These are phyloP conservation scores for Kodamaea restingae DNA, from an alignment of 805 yeast genomes.

Conservation along the genomic window DNA sequence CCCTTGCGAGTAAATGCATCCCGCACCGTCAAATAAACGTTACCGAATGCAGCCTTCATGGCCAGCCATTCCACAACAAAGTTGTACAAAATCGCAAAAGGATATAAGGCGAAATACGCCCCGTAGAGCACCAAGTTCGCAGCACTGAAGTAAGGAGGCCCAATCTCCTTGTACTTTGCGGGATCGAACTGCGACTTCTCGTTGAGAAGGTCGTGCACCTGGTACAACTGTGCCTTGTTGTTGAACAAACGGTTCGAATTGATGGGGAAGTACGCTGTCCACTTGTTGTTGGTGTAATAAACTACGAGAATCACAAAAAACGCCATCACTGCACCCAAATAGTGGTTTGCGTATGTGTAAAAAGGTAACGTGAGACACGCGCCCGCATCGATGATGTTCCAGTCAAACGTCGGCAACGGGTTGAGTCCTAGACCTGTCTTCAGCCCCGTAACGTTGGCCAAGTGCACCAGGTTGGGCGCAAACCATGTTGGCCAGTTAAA, in stretches of 20 bases:
- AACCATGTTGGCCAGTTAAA: conserved; percentile 48
- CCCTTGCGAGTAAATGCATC: conserved; percentile 22
- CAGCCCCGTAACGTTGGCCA: conserved; percentile 37
- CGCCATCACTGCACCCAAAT: conserved; percentile 33
- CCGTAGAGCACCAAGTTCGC: conserved; percentile 59
- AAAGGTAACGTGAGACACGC: conserved; percentile 42
- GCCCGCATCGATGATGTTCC: conserved; percentile 37
- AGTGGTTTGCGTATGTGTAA: conserved; percentile 39
- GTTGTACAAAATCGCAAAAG: conserved; percentile 51
- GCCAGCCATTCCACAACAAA: conserved; percentile 43
- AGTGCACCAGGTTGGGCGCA: conserved; percentile 34
- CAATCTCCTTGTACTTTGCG: conserved; percentile 46
- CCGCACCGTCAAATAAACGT: conserved; percentile 27
- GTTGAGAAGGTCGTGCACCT: conserved; percentile 45
- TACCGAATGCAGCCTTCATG: conserved; percentile 34
- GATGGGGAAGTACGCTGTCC: conserved; percentile 51
- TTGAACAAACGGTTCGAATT: conserved; percentile 50
- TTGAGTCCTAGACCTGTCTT: conserved; percentile 38
- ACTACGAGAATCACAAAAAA: conserved; percentile 30
- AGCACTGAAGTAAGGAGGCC: conserved; percentile 65
- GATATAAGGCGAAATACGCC: conserved; percentile 51
- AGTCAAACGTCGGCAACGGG: conserved; percentile 42
- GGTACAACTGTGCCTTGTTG: conserved; percentile 46
- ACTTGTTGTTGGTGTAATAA: conserved; percentile 46
- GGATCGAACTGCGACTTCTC: conserved; percentile 43